Base-by-base conservation (phyloP, 2,329 filamentous ascomycete genomes). In the Verticillium alfalfae region DNA sequence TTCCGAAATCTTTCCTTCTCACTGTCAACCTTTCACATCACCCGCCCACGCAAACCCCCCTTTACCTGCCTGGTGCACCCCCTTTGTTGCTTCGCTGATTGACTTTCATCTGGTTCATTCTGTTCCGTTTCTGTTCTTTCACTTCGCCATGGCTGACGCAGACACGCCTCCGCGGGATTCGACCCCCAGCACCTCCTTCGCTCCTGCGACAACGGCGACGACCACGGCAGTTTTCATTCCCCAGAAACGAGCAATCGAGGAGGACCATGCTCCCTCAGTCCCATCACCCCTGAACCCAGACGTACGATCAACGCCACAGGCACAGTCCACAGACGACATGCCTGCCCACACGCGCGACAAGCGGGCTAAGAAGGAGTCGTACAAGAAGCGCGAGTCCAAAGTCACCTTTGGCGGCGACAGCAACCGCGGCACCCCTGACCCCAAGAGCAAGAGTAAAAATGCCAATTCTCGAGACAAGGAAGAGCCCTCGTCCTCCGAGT, bases 281-380 rank as follows among this genome's bases (percentile, higher is more conserved):
- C 86, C 90, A 2, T 93, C 90, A 12, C 90, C 90, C 34, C 83
- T 93, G 64, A 93, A 93, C 68, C 87, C 88, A 56, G 86, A 89
- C 56, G 80, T 82, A 65, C 84, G 72, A 63, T 67, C 72, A 10
- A 70, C 70, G 60, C 68, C 73, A 2, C 73, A 75, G 26, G 69
- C 72, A 15, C 71, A 70, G 31, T 54, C 61, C 12, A 56, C 55
- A 62, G 72, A 79, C 61, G 76, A 79, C 10, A 65, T 67, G 57
- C 72, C 45, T 18, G n/a, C 45, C 45, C 76, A 79, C 9, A 64
- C 67, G 57, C 72, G 71, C 9, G 64, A 70, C 18, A 73, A 75
- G 15, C 78, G 86, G 37, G 75, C 79, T 22, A 89, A 89, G 73
- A 90, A 89, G 70, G 87, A 90, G 60, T 81, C 85, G 1, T 74